These are phyloP conservation scores for Luffa acutangula DNA, from an alignment of 306 rosid genomes.

Conservation along the genomic window DNA sequence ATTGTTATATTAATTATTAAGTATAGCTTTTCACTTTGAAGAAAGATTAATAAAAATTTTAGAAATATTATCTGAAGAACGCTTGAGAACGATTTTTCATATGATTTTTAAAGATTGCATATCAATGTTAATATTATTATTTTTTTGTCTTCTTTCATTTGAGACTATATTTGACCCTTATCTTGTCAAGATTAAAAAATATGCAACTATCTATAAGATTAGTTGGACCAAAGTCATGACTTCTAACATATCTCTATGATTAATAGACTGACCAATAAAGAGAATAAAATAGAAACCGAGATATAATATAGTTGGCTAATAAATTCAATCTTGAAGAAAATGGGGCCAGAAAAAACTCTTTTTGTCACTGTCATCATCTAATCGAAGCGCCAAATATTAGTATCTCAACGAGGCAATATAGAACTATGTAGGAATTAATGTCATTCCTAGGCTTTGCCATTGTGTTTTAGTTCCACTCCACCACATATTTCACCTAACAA, in stretches of 20 bases:
- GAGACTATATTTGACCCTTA: not conserved
- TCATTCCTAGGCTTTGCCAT: not conserved
- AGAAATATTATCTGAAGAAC: not conserved
- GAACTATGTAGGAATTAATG: not conserved
- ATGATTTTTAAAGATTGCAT: not conserved
- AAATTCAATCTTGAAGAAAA: not conserved
- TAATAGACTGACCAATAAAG: not conserved
- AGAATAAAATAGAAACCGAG: not conserved
- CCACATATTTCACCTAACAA: not conserved
- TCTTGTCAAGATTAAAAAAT: not conserved
- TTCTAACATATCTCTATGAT: not conserved
- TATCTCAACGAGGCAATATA: no score
- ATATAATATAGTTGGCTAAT: not conserved
- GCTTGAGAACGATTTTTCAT: not conserved
- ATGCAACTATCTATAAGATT: not conserved
- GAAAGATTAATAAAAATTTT: not conserved
- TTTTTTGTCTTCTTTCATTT: not conserved
- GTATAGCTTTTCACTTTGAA: not conserved
- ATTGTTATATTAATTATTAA: not conserved
- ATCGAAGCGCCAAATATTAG: no score
- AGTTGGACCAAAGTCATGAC: not conserved
- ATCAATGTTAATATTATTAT: not conserved
- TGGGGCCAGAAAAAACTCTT: not conserved
- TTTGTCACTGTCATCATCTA: no score
- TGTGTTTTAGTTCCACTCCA: not conserved